Evolutionary conservation across 768 basidiomycete genomes (phyloP), one percentile per base, ranked within the genome.

Genomic region (Mycena filopes): DNA sequence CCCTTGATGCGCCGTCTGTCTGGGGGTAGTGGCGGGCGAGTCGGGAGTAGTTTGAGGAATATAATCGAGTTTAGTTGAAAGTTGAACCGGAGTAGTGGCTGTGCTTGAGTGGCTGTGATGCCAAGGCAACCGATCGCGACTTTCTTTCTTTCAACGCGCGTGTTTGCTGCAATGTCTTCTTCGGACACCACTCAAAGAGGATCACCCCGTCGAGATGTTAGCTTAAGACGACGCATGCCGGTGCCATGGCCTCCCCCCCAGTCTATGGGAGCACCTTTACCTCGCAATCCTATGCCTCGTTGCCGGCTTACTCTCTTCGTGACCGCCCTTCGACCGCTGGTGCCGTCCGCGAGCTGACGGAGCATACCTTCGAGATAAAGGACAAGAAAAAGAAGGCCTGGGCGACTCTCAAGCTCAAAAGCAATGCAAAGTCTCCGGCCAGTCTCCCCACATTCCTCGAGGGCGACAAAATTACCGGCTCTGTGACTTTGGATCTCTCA

Each of bases 351-450:
- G 51, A 59, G 33, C 28, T 59, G 33, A 69, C 68, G 2, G 60
- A 69, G 53, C 68, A 69, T 60, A 40, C 60, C 3, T 69, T 63
- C 38, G 68, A 69, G 25, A 41, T 69, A 50, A 63, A 65, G 56
- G 63, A 63, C 60, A 69, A 69, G 60, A 65, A 66, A 50, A 58
- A 69, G 60, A 63, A 60, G 40, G 25, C 68, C 15, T 69, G 68
- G 68, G 68, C 68, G 25, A 69, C 68, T 3, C 60, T 69, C 31
- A 68, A 51, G 42, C 58, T 68, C 21, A 38, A 16, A 40, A 67
- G 66, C n/a, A 67, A 51, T 18, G 66, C 66, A 7, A 61, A 61
- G 41, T 33, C 56, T 2, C 6, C 66, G 10, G 26, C 41, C 2
- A 67, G 50, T 42, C 26, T 64, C 21, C 67, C 67, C 7, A 64